Evolutionary conservation across 805 yeast species (phyloP), one percentile per base, ranked within the genome.

Genomic region (Henningerozyma blattae): DNA sequence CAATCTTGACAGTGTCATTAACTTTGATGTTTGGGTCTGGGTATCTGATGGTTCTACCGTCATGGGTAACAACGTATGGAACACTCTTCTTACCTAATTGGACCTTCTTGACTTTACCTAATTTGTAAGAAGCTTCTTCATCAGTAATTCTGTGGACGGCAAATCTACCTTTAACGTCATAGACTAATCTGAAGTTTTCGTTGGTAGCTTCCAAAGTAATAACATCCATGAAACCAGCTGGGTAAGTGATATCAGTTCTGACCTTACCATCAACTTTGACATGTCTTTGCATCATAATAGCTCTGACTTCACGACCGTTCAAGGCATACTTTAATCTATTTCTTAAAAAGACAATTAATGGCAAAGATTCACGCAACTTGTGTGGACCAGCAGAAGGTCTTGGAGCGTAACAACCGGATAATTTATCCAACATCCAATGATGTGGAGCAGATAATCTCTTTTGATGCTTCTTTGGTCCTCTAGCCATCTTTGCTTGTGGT

Each of bases 381-480:
- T 89, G 98, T 67, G 98, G 98, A 76, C 98, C 98, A 58, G 94
- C 80, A 48, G 96, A 86, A 64, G 97, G 95, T 75, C 97, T 86
- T 75, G 98, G 98, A 50, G 98, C 98, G 68, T 91, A 91, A 63
- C 84, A 75, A 67, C 99, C 99, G 64, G 96, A 83, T 74, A 91
- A 77, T 75, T 91, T 91, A 93, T 93, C 98, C 76, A 91, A 84
- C 93, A 91, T 83, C 98, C 98, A 91, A 81, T 91, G 98, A 76
- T 87, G 81, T 77, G 99, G 99, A 68, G 98, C 98, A 68, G 97
- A 95, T 72, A 89, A 81, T 81, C 97, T 86, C 80, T 89, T 87
- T 69, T 87, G 80, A 70, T 89, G 96, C 79, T 89, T 87, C 87
- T 86, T 85, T 81, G 36, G 36, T 29, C 36, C 36, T 34, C 36